phyloP scores from a whole-genome alignment of 2,329 filamentous ascomycete genomes.

The Fusarium sororula region DNA sequence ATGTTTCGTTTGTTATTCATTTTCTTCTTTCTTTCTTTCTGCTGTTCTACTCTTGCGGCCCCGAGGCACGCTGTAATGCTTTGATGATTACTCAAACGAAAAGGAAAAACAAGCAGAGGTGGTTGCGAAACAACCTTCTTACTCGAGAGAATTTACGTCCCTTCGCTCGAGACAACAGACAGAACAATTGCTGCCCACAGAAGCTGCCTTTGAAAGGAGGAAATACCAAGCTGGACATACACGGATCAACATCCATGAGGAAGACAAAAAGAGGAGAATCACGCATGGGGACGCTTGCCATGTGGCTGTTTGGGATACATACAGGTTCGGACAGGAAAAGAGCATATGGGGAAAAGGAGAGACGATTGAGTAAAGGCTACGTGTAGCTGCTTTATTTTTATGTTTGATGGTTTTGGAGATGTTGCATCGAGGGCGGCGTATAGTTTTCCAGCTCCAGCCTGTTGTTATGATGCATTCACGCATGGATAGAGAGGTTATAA shows the following conservation, averaged over 20 bases:
- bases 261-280: conserved; percentile 21
- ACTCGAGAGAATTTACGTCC: conserved; percentile 36
- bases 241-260: conserved; percentile 25
- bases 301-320: conserved; percentile 34
- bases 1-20: conserved; percentile 32
- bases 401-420: conserved; percentile 3
- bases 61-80: conserved; percentile 37
- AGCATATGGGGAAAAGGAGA: conserved; percentile 29
- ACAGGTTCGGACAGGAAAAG: conserved; percentile 33
- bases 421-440: conserved; percentile 28
- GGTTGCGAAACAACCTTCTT: neutral
- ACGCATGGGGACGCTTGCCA: conserved; percentile 2
- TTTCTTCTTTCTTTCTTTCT: conserved; percentile 26
- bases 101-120: conserved; percentile 16
- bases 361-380: conserved; percentile 15
- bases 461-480: conserved; percentile 30
- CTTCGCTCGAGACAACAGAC: conserved; percentile 23
- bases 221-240: conserved; percentile 30
- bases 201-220: conserved; percentile 11
- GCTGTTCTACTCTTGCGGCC: conserved; percentile 31
- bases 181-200: neutral
- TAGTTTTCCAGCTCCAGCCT: conserved; percentile 14
- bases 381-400: conserved; percentile 11
- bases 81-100: conserved; percentile 33
- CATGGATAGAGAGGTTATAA: conserved; percentile 37